phyloP scores from a whole-genome alignment of 2,329 filamentous ascomycete species.

The Hortaea sp. region DNA sequence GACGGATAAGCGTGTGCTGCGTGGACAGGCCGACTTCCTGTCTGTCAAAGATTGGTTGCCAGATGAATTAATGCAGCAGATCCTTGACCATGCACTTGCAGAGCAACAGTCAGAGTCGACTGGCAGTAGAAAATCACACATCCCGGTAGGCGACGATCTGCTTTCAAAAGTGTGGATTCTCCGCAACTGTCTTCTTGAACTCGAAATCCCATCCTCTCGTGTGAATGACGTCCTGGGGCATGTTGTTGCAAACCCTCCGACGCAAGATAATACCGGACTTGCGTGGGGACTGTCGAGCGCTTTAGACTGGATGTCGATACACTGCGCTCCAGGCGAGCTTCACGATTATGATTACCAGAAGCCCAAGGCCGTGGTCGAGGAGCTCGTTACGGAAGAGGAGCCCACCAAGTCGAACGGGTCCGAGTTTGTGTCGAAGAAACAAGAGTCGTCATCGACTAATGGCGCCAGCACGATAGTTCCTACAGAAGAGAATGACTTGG shows the following conservation, averaged over 20 bases:
- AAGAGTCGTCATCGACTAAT: not conserved
- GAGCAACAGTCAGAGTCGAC: slow-evolving; percentile 39
- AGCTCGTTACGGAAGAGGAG: slow-evolving; percentile 2
- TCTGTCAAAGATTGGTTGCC: slow-evolving; percentile 71
- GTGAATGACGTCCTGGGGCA: slow-evolving; percentile 49
- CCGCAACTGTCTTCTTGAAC: slow-evolving; percentile 57
- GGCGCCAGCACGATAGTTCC: not conserved
- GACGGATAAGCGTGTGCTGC: slow-evolving; percentile 74
- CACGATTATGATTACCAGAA: slow-evolving; percentile 24
- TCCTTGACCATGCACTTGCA: slow-evolving; percentile 61
- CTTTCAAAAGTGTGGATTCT: slow-evolving; percentile 76
- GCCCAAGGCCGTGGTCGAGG: slow-evolving; percentile 9
- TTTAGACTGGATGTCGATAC: slow-evolving; percentile 79
- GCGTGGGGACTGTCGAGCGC: slow-evolving; percentile 83
- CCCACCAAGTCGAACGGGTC: not conserved
- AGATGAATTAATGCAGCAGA: slow-evolving; percentile 64
- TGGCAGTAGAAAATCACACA: slow-evolving; percentile 36
- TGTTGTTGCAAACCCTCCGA: slow-evolving; percentile 54
- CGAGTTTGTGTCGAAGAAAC: slow-evolving; percentile 1
- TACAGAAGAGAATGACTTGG: slow-evolving; percentile 1
- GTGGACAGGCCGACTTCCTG: slow-evolving; percentile 64
- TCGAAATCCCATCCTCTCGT: slow-evolving; percentile 57
- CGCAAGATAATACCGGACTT: slow-evolving; percentile 44
- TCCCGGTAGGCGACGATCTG: slow-evolving; percentile 63
- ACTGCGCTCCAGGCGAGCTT: slow-evolving; percentile 42